These are phyloP conservation scores for Papiliotrema laurentii DNA, from an alignment of 1,284 basidiomycete species.

Conservation along the genomic window DNA sequence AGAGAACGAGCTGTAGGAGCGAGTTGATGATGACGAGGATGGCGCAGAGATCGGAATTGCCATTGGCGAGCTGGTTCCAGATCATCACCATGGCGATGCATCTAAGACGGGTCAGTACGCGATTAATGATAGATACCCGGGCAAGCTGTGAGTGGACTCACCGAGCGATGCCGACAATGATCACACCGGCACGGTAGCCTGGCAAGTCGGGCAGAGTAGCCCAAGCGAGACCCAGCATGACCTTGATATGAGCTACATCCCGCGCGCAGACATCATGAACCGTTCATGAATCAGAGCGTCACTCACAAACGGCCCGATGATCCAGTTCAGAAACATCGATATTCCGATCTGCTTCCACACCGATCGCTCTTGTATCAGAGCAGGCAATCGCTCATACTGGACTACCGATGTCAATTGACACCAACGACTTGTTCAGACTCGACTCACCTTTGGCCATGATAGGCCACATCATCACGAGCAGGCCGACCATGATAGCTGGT, in stretches of 20 bases:
- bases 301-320: constrained; percentile 62
- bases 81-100: constrained; percentile 74
- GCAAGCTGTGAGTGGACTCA: constrained; percentile 19
- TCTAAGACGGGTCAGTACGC: constrained; percentile 8
- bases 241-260: constrained; percentile 8
- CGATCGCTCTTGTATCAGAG: constrained; percentile 55
- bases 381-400: constrained; percentile 67
- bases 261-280: background rate
- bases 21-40: constrained; percentile 58
- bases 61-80: constrained; percentile 74
- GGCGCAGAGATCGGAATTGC: constrained; percentile 72
- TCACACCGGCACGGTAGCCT: constrained; percentile 52
- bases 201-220: constrained; percentile 74
- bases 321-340: constrained; percentile 75
- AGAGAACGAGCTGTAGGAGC: constrained; percentile 69
- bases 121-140: no score
- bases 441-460: constrained; percentile 53
- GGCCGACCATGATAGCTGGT: constrained; percentile 67
- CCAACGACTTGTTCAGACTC: background rate
- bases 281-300: background rate
- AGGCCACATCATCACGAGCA: constrained; percentile 90
- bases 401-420: constrained; percentile 30
- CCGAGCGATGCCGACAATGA: constrained; percentile 59
- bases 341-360: constrained; percentile 69
- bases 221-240: constrained; percentile 82